Evolutionary conservation across 2,329 filamentous ascomycete genomes (phyloP), one percentile per base, ranked within the genome.

Genomic region (Blumeriella jaapii): DNA sequence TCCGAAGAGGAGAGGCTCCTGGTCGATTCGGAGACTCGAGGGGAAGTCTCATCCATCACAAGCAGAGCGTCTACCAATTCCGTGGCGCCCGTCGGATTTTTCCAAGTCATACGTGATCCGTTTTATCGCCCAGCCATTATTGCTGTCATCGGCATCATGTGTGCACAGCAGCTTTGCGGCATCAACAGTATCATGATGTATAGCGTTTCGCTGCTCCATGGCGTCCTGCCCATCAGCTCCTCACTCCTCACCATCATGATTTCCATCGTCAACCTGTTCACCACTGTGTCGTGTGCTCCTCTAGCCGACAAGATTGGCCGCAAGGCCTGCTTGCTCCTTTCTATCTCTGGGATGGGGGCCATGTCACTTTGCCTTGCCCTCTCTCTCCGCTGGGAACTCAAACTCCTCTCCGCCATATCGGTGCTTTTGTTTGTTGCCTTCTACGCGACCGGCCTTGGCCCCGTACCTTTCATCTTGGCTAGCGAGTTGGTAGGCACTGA

Each of bases 151-250:
- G 86, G 84, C 1, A 78, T 93, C 48, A 95, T 96, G 87, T 69
- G 87, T 39, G 80, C 83, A 1, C 91, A 96, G 57, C 91, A 98
- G 57, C 68, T 95, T 23, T 89, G 82, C 39, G 89, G 85, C 29
- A 89, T 96, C 62, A 96, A 98, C 69, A 89, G 82, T 39, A 89
- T 96, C 54, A 82, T 96, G 60, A 95, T 98, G 87, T 98, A 98
- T 60, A 93, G 87, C 2, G 91, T 96, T 5, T 86, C 83, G 1
- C 74, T 98, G 1, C 71, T 98, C 10, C 75, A 81, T 19, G 76
- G 77, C 44, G 70, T 96, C 2, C 71, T 98, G 0, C 81, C 84
- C 3, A 74, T 85, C 29, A 85, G 78, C 42, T 89, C 87, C 0
- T 80, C 81, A 0, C 62, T 93, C 1, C 69, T 98, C 34, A 93